Evolutionary conservation across 495 filamentous ascomycete species (phyloP), one percentile per base, ranked within the genome.

Genomic region (Podospora tetraspora): DNA sequence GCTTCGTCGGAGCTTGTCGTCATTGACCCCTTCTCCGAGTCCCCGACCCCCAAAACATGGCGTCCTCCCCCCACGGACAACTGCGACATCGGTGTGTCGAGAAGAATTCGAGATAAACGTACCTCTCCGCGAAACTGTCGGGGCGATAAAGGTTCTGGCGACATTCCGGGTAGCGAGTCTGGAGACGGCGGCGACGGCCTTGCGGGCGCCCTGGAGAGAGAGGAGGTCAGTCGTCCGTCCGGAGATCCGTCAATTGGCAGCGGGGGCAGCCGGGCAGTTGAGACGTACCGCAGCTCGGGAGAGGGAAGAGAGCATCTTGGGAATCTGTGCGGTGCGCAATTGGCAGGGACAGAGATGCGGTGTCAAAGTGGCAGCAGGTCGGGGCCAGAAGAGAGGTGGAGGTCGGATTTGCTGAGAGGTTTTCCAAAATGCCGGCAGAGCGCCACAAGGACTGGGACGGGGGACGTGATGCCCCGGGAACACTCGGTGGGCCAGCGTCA

Each of bases 61-160:
- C 43, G 19, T n/a, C 16, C 32, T 21, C 57, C 23, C 23, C 5
- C 58, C 34, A 22, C 29, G 6, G 22, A 43, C 65, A 21, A 56
- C 13, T 9, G 2, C 65, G 3, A 7, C 59, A 60, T 12, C 22
- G 60, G 57, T 64, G 61, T 6, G 13, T 23, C 72, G 70, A 73
- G 78, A 77, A 76, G 76, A 66, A 70, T 37, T 21, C 59, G 57
- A 58, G 24, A 66, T 62, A 22, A 22, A 79, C 82, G 74, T 86
- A 93, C 91, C 91, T 88, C 89, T 84, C 79, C 91, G 87, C 68
- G 85, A 80, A 73, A 89, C 85, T 34, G 91, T 93, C 57, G 91
- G 87, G 60, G 84, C 83, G 75, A 96, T 89, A 84, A 97, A 94
- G 77, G 89, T 91, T 76, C 95, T 90, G 79, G 86, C 81, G 79